These are phyloP conservation scores for Penicillium italicum DNA, from an alignment of 2,329 filamentous ascomycete genomes.

Conservation along the genomic window DNA sequence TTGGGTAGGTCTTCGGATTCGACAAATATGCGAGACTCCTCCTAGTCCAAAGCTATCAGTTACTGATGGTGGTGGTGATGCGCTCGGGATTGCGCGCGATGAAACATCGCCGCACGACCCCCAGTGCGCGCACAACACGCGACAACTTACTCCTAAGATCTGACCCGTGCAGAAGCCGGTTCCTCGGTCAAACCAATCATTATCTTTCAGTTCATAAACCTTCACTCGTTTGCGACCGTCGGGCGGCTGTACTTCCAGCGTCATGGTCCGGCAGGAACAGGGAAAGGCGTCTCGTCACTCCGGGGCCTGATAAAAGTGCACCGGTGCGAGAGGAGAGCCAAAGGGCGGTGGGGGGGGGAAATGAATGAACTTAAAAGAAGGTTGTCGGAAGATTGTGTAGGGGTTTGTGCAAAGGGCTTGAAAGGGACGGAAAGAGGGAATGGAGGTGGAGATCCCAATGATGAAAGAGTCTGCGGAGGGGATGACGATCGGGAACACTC, in stretches of 20 bases:
- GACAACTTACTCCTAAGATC: constrained; percentile 62
- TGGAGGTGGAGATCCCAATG: constrained; percentile 18
- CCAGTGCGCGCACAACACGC: constrained; percentile 20
- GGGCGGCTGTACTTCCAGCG: constrained; percentile 47
- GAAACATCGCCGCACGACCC: constrained; percentile 10
- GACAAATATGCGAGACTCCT: constrained; percentile 84
- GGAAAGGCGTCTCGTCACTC: constrained; percentile 39
- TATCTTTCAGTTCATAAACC: constrained; percentile 96
- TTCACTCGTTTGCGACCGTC: constrained; percentile 70
- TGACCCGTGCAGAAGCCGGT: constrained; percentile 90
- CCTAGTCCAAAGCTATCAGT: constrained; percentile 41
- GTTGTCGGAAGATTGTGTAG: constrained; percentile 12
- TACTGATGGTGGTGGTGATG: constrained; percentile 1
- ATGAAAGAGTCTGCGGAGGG: constrained; percentile 27
- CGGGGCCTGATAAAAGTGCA: constrained; percentile 34
- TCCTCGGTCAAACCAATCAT: constrained; percentile 98
- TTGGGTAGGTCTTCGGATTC: constrained; percentile 89
- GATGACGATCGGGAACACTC: constrained; percentile 20
- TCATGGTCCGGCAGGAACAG: constrained; percentile 42
- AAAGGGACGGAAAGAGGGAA: constrained; percentile 13
- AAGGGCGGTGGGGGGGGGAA: not conserved
- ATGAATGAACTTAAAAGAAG: constrained; percentile 3
- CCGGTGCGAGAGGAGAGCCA: constrained; percentile 31
- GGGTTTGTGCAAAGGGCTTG: constrained; percentile 12
- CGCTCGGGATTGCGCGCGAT: constrained; percentile 14